Evolutionary conservation across 2,329 filamentous ascomycete genomes (phyloP).

Genomic region (Penicillium corylophilum): DNA sequence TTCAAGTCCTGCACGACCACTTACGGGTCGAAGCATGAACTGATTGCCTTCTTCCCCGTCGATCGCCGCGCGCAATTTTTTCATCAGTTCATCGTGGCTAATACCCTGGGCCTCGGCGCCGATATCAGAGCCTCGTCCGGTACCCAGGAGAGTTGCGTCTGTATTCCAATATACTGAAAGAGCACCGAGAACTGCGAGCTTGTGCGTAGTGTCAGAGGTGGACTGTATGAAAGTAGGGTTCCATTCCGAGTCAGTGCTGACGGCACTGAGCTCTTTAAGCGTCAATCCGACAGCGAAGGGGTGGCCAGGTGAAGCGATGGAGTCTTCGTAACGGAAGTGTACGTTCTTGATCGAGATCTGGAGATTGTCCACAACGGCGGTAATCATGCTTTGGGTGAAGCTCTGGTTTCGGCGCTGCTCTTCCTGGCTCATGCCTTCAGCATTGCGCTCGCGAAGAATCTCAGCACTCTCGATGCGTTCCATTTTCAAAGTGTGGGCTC

Average conservation of each 20-base stretch:
- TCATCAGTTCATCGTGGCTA: slow-evolving; percentile 71
- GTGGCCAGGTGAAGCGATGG: slow-evolving; percentile 89
- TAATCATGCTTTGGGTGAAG: slow-evolving; percentile 91
- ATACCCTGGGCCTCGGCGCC: slow-evolving; percentile 59
- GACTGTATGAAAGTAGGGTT: slow-evolving; percentile 94
- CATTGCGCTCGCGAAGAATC: slow-evolving; percentile 83
- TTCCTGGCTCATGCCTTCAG: slow-evolving; percentile 90
- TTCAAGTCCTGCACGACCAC: slow-evolving; percentile 89
- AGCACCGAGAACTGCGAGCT: slow-evolving; percentile 85
- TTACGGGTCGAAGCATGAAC: slow-evolving; percentile 94
- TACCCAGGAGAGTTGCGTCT: slow-evolving; percentile 78
- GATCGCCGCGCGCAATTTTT: slow-evolving; percentile 76
- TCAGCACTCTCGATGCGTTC: slow-evolving; percentile 97
- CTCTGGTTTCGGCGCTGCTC: slow-evolving; percentile 98
- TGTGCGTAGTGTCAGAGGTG: slow-evolving; percentile 79
- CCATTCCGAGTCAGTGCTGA: slow-evolving; percentile 95
- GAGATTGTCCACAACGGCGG: slow-evolving; percentile 96
- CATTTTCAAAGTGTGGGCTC: slow-evolving; percentile 92
- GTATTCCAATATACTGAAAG: slow-evolving; percentile 98
- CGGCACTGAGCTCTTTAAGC: slow-evolving; percentile 91
- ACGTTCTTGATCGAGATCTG: slow-evolving; percentile 98
- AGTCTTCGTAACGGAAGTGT: slow-evolving; percentile 96
- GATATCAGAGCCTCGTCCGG: slow-evolving; percentile 69
- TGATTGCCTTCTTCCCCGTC: slow-evolving; percentile 76
- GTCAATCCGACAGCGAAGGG: slow-evolving; percentile 92